Percentiles rank a stretch among this genome's conserved stretches.
Evolutionary conservation across 1,284 basidiomycete genomes (phyloP).

Genomic region (Pyrrhoderma noxium): DNA sequence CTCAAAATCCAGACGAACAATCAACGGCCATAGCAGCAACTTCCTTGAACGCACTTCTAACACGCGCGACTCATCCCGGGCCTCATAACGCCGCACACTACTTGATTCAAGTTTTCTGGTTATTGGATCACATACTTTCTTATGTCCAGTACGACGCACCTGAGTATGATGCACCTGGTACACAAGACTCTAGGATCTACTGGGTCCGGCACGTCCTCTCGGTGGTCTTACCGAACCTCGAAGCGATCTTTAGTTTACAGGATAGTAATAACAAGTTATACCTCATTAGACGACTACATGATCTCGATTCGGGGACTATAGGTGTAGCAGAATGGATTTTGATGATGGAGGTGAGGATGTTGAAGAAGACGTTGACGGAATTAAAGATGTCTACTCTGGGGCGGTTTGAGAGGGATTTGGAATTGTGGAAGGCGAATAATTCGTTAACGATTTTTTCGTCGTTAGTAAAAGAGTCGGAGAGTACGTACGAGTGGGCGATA

Average conservation of each 20-base stretch:
- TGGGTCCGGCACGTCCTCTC: slow-evolving; percentile 57
- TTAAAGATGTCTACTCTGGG: slow-evolving; percentile 28
- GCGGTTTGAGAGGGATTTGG: slow-evolving; percentile 25
- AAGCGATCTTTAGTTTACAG: slow-evolving; percentile 46
- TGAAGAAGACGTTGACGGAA: slow-evolving; percentile 32
- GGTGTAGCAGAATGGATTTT: slow-evolving; percentile 69
- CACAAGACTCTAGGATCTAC: slow-evolving; percentile 22
- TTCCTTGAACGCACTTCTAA: slow-evolving; percentile 48
- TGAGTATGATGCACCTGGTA: slow-evolving; percentile 25
- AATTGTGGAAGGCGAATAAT: slow-evolving; percentile 31
- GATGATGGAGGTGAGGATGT: slow-evolving; percentile 46
- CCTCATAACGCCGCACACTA: slow-evolving; percentile 50
- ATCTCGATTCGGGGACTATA: slow-evolving; percentile 48
- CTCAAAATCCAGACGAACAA: slow-evolving; percentile 21
- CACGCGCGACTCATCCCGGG: slow-evolving; percentile 33
- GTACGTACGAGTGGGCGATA: slow-evolving; percentile 8
- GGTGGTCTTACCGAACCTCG: slow-evolving; percentile 44
- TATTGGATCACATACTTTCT: slow-evolving; percentile 56
- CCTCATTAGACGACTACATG: slow-evolving; percentile 48
- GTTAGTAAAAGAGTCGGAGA: neutral
- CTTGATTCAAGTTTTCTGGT: slow-evolving; percentile 44
- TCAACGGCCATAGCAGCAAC: slow-evolving; percentile 36
- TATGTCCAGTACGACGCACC: slow-evolving; percentile 21
- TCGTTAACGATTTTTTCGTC: slow-evolving; percentile 19
- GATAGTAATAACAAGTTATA: slow-evolving; percentile 47